Evolutionary conservation across 805 yeast species (phyloP).

Genomic region (Candida ovalis): DNA sequence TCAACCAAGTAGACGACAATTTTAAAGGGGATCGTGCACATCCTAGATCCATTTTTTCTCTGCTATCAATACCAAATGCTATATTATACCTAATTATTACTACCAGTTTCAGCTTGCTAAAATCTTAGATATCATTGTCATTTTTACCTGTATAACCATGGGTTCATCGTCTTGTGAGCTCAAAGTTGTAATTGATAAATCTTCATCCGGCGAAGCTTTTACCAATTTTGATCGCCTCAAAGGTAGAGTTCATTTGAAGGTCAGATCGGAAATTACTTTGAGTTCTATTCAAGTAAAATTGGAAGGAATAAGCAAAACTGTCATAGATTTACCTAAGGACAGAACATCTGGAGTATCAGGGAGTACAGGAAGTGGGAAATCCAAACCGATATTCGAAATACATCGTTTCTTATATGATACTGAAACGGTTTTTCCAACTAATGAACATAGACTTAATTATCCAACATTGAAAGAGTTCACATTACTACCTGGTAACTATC

Average conservation of each 20-base stretch:
- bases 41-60: no score
- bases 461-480: constrained; percentile 39
- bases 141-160: not conserved
- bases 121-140: not conserved
- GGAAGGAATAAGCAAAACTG: constrained; percentile 44
- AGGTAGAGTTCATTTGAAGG: constrained; percentile 39
- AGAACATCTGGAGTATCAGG: not conserved
- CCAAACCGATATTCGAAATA: constrained; percentile 25
- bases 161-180: constrained; percentile 12
- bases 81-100: not conserved
- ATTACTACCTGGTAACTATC: constrained; percentile 47
- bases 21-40: no score
- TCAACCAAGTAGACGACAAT: no score
- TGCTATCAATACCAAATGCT: not conserved
- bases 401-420: constrained; percentile 50
- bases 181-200: constrained; percentile 17
- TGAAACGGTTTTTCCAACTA: constrained; percentile 48
- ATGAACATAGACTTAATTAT: constrained; percentile 41
- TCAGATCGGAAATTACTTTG: constrained; percentile 39
- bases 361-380: constrained; percentile 3
- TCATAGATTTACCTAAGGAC: constrained; percentile 30
- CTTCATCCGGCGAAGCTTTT: constrained; percentile 36
- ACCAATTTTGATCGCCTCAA: constrained; percentile 43
- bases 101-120: not conserved
- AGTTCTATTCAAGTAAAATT: constrained; percentile 48